These are phyloP conservation scores for Ceratocystiopsis minuta DNA, from an alignment of 2,329 filamentous ascomycete genomes.

Conservation along the genomic window DNA sequence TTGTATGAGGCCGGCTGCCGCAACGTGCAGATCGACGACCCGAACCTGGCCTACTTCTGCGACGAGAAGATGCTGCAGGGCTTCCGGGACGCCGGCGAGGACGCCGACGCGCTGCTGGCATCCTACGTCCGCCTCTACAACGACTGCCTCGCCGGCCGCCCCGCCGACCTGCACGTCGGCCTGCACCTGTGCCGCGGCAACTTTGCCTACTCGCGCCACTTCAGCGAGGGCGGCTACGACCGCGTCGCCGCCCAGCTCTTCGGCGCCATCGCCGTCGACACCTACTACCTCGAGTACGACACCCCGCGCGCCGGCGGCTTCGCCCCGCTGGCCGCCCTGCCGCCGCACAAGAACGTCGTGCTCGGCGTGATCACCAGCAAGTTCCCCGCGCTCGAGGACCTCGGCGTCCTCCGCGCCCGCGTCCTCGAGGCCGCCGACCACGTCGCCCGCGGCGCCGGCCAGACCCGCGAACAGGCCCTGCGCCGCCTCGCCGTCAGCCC, in stretches of 20 bases:
- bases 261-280: slow-evolving; percentile 37
- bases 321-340: slow-evolving; percentile 41
- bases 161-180: slow-evolving; percentile 49
- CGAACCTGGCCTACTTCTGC: slow-evolving; percentile 49
- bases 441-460: slow-evolving; percentile 45
- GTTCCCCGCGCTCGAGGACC: slow-evolving; percentile 18
- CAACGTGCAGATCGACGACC: slow-evolving; percentile 42
- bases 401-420: slow-evolving; percentile 32
- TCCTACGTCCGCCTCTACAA: slow-evolving; percentile 59
- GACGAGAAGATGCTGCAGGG: slow-evolving; percentile 47
- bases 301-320: slow-evolving; percentile 40
- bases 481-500: slow-evolving; percentile 48
- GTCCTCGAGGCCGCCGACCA: slow-evolving; percentile 43
- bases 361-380: slow-evolving; percentile 31
- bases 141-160: slow-evolving; percentile 42
- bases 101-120: slow-evolving; percentile 47
- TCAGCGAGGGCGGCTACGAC: slow-evolving; percentile 46
- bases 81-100: slow-evolving; percentile 36
- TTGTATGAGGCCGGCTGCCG: slow-evolving; percentile 30
- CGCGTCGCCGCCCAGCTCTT: slow-evolving; percentile 43
- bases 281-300: slow-evolving; percentile 29
- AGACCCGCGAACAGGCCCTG: slow-evolving; percentile 44
- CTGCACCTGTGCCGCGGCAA: slow-evolving; percentile 49
- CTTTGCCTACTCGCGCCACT: slow-evolving; percentile 44
- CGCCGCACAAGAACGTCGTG: slow-evolving; percentile 41